Conservation (phyloP, 1,139 yeast species). For the Geotrichum cucujoidarum region DNA sequence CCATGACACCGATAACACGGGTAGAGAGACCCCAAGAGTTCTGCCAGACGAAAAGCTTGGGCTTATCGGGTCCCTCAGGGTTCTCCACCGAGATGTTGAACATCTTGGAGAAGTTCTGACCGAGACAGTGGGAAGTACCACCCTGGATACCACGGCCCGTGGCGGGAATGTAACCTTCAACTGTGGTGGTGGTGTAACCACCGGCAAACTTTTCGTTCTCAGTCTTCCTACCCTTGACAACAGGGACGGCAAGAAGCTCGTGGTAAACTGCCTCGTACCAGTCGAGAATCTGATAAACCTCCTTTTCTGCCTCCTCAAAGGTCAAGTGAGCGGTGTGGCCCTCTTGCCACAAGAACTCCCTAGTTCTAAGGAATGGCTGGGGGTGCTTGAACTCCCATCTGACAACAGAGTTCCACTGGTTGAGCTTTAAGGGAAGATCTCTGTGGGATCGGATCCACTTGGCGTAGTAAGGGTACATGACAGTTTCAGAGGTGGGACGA, state of each 20-base stretch:
- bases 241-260: constrained; percentile 95
- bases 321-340: constrained; percentile 98
- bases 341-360: constrained; percentile 99
- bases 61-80: constrained; percentile 72
- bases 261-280: constrained; percentile 80
- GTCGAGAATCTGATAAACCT: constrained; percentile 82
- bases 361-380: constrained; percentile 96
- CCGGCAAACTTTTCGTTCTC: constrained; percentile 99
- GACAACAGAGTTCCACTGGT: constrained; percentile 99
- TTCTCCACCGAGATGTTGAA: constrained; percentile 92
- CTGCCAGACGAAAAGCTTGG: constrained; percentile 85
- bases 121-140: constrained; percentile 96
- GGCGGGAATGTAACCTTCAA: constrained; percentile 94
- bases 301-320: constrained; percentile 68
- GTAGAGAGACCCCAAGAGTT: constrained; percentile 99
- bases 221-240: constrained; percentile 89
- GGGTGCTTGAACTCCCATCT: constrained; percentile 99
- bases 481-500: constrained; percentile 98
- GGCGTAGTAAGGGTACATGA: constrained; percentile 98
- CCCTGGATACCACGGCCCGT: constrained; percentile 99
- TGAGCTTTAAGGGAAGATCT: constrained; percentile 90
- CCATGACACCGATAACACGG: constrained; percentile 98
- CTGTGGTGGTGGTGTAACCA: constrained; percentile 90
- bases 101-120: constrained; percentile 98
- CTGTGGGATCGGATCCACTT: constrained; percentile 99